Base-by-base conservation (phyloP, 148 eudicot genomes). In the Spergularia marina region DNA sequence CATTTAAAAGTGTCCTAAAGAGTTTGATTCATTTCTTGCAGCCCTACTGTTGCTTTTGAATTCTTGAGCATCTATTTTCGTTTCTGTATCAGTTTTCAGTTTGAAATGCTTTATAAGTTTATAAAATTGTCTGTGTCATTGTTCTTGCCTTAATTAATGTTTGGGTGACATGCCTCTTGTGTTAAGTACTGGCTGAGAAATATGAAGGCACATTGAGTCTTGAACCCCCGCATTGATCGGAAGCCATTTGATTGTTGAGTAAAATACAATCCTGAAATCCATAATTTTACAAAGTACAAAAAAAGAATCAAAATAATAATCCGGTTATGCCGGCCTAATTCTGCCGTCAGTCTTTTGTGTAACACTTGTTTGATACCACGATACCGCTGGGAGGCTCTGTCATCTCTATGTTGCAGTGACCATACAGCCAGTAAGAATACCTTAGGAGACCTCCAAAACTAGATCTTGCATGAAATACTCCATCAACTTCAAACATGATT, bases 351-450 rank as follows among this genome's bases (percentile, higher is more conserved):
- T 83, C 78, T 79, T 82, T 93, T 18, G 98, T 89, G 54, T 36
- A 78, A 73, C 98, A 93, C 55, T 68, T 82, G 78, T 82, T 89
- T 13, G 82, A 84, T 20, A 88, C 60, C 87, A 86, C 68, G 56
- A 84, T 81, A 20, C 98, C 98, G 54, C 86, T 84, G 4, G 96
- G 98, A 75, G 98, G 96, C n/a, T 91, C 86, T 17, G 88, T 84
- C 59, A 91, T 69, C 55, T 76, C 81, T 9, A 93, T 80, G 53
- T 61, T 71, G 76, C 98, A 93, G 70, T 76, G 89, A 12, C 85
- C 87, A 62, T 85, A 77, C 51, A 91, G 23, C 96, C 90, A 89
- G 56, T 93, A 89, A 4, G 91, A 85, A 65, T 91, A 93, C 62
- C 79, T 80, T 6, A 90, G 73, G 9, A 91, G 47, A 61, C 85